Conservation (phyloP, 129 eudicot genomes). For the Pseudognaphalium luteoalbum region DNA sequence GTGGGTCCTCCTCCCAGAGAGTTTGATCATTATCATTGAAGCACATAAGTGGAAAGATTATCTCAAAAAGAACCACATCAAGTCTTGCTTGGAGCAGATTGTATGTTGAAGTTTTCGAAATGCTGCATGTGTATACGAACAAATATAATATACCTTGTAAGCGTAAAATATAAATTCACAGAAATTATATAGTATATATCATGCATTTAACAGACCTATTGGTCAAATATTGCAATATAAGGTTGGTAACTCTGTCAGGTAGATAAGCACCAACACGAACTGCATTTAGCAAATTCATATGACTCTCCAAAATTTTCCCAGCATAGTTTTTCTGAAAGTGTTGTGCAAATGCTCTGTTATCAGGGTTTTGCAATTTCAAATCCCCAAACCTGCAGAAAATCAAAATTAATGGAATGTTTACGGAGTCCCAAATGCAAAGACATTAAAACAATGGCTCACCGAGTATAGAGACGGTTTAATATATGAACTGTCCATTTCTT, state of each 20-base stretch:
- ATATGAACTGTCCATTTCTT: constrained; percentile 96
- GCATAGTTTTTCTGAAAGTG: constrained; percentile 87
- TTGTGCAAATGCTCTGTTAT: constrained; percentile 84
- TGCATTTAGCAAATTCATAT: constrained; percentile 72
- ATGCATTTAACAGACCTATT: constrained; percentile 54
- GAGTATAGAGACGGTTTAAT: constrained; percentile 87
- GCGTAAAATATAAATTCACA: neutral
- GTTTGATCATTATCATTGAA: constrained; percentile 89
- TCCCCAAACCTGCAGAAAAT: constrained; percentile 74
- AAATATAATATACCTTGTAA: neutral
- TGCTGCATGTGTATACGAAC: constrained; percentile 45
- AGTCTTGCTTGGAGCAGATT: constrained; percentile 76
- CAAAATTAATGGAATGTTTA: neutral
- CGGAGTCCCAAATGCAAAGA: neutral
- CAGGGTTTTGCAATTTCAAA: constrained; percentile 83
- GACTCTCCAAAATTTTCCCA: constrained; percentile 90
- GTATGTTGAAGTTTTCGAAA: constrained; percentile 76
- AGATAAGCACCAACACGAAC: constrained; percentile 89
- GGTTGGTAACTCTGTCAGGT: constrained; percentile 95
- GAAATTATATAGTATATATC: neutral
- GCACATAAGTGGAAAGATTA: constrained; percentile 95
- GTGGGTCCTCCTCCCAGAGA: constrained; percentile 99
- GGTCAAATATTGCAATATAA: constrained; percentile 84
- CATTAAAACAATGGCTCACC: constrained; percentile 43
- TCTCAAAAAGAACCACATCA: constrained; percentile 84